A percentile compares a stretch with the other conserved stretches of the same genome.
phyloP scores from a whole-genome alignment of 2,329 filamentous ascomycete species.

The Sclerotinia minor region DNA sequence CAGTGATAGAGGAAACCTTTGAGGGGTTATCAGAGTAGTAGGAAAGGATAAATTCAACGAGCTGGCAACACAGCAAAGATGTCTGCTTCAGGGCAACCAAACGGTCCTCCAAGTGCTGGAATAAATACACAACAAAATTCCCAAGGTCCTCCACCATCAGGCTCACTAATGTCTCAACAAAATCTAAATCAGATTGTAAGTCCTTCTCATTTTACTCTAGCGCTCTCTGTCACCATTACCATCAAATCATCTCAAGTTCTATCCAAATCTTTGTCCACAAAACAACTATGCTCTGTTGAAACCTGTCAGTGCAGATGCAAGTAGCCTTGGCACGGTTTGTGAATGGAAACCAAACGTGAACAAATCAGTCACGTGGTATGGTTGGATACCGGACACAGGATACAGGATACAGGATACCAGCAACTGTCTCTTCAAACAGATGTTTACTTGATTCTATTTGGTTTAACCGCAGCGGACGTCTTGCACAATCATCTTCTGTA shows the following conservation, averaged over 20 bases:
- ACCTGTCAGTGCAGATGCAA: constrained; percentile 5
- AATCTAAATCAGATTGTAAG: constrained; percentile 96
- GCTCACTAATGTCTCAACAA: constrained; percentile 69
- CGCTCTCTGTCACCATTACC: not conserved
- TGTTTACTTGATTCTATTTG: not conserved
- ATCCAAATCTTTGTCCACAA: not conserved
- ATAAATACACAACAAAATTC: constrained; percentile 50
- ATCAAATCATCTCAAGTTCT: not conserved
- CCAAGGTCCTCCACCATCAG: constrained; percentile 49
- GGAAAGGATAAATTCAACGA: too few species aligned
- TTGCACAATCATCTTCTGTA: not conserved
- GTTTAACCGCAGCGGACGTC: not conserved
- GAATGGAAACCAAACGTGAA: not conserved
- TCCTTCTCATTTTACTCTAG: not conserved
- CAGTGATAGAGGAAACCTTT: not conserved
- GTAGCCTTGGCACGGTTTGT: not conserved
- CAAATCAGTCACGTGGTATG: not conserved
- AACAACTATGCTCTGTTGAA: not conserved
- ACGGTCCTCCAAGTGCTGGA: constrained; percentile 47
- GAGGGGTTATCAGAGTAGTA: too few species aligned
- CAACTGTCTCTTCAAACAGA: not conserved
- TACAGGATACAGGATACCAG: not conserved
- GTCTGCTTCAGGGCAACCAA: constrained; percentile 47
- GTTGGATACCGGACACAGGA: not conserved
- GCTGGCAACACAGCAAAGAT: constrained; percentile 28